A percentile compares a stretch with the other conserved stretches of the same genome.
Conservation (phyloP, 225 moss, liverwort and hornwort species). For the Physcomitrellopsis africana region DNA sequence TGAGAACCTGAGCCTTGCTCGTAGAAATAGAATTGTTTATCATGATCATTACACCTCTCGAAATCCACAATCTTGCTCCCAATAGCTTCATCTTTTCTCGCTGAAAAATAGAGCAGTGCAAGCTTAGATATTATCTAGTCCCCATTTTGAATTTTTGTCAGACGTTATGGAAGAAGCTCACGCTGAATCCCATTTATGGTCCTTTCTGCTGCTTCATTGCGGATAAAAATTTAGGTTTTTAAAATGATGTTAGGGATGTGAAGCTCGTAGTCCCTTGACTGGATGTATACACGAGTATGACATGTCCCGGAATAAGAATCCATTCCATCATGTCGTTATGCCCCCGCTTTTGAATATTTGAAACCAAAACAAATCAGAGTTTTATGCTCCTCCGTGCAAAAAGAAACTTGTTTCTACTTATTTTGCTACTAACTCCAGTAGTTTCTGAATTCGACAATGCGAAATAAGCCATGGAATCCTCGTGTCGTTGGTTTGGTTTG, state of each 20-base stretch:
- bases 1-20: conserved; percentile 33
- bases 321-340: too few relatives aligned
- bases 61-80: conserved; percentile 25
- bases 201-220: conserved; percentile 34
- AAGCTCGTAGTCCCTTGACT: conserved; percentile 41
- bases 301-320: conserved; percentile 45
- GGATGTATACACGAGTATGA: conserved; percentile 54
- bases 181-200: conserved; percentile 36
- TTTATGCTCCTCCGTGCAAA: too few relatives aligned
- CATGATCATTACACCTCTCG: conserved; percentile 32
- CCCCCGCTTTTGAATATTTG: too few relatives aligned
- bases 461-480: too few relatives aligned
- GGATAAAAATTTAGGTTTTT: conserved; percentile 43
- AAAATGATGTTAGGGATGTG: conserved; percentile 34
- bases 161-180: conserved; percentile 28
- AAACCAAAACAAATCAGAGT: too few relatives aligned
- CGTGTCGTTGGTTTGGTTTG: too few relatives aligned
- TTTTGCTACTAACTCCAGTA: too few relatives aligned
- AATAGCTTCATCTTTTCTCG: conserved; percentile 32
- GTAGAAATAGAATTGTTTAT: conserved; percentile 30
- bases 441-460: too few relatives aligned
- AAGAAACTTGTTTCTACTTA: too few relatives aligned
- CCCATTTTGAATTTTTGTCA: conserved; percentile 34
- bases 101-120: conserved; percentile 37
- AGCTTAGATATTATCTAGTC: conserved; percentile 36